Evolutionary conservation across 768 basidiomycete species (phyloP).

Genomic region (Psilocybe cyanescens): DNA sequence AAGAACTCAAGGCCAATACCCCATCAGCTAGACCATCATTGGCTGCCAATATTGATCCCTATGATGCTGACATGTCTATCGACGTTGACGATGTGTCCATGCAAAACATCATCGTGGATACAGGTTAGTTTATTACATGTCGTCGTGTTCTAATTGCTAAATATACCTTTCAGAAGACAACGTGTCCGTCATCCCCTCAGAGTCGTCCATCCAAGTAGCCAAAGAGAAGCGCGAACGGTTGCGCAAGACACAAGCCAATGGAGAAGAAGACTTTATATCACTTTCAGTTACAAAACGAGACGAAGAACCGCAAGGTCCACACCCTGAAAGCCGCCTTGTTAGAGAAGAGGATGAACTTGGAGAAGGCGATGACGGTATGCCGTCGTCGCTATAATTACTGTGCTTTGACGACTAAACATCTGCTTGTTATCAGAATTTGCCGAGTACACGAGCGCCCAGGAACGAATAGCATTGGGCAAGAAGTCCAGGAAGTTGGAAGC

Average conservation of each 20-base stretch:
- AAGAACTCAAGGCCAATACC: conserved; percentile 80
- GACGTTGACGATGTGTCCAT: conserved; percentile 42
- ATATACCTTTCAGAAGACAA: conserved; percentile 29
- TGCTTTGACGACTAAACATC: background rate
- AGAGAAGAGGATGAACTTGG: conserved; percentile 89
- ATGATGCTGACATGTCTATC: conserved; percentile 56
- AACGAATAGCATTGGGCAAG: conserved; percentile 84
- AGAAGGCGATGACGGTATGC: conserved; percentile 84
- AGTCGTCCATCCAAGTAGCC: conserved; percentile 71
- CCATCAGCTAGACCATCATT: conserved; percentile 52
- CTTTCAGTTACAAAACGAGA: conserved; percentile 64
- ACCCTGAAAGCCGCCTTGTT: conserved; percentile 81
- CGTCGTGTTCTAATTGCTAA: conserved; percentile 3
- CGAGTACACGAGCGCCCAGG: conserved; percentile 87
- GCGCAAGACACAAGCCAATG: conserved; percentile 47
- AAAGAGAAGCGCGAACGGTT: conserved; percentile 78
- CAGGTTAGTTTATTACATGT: conserved; percentile 19
- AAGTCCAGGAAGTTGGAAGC: conserved; percentile 78
- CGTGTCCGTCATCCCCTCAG: conserved; percentile 60
- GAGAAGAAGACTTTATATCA: conserved; percentile 79
- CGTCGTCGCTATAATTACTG: background rate
- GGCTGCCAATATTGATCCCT: conserved; percentile 38
- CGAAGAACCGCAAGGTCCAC: conserved; percentile 68
- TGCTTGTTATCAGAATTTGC: conserved; percentile 63
- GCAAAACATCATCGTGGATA: conserved; percentile 34